phyloP scores from a whole-genome alignment of 148 eudicot genomes.

The Fagopyrum tataricum region DNA sequence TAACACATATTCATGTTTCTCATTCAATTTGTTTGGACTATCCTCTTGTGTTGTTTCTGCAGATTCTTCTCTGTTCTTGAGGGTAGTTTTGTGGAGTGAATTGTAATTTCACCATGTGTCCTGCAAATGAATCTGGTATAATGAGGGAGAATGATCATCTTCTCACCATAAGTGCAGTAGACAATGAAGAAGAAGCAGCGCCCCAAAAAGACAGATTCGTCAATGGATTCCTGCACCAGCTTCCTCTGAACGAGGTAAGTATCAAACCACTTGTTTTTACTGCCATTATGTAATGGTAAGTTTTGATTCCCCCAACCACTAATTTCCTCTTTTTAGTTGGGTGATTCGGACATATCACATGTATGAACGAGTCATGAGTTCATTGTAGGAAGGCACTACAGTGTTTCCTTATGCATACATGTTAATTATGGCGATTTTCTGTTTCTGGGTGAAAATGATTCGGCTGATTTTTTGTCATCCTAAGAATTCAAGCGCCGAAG shows the following conservation, averaged over 20 bases:
- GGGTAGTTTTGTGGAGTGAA: no score
- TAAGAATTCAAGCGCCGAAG: not conserved
- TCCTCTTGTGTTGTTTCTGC: not conserved
- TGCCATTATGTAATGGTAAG: not conserved
- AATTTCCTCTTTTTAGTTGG: not conserved
- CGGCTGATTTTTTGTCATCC: not conserved
- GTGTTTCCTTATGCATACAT: not conserved
- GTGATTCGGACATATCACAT: not conserved
- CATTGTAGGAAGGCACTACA: not conserved
- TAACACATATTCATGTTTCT: not conserved
- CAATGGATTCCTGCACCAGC: conserved; percentile 21
- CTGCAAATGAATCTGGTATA: conserved; percentile 22
- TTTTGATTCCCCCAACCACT: not conserved
- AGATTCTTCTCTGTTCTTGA: not conserved
- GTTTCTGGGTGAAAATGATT: not conserved
- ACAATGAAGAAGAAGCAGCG: conserved; percentile 16
- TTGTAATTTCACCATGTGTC: conserved; percentile 16
- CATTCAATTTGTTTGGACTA: not conserved
- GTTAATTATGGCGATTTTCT: not conserved
- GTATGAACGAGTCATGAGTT: not conserved
- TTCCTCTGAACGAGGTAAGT: conserved; percentile 33
- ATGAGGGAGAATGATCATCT: conserved; percentile 15
- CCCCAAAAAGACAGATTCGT: conserved; percentile 11
- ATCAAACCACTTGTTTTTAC: not conserved
- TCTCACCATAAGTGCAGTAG: conserved; percentile 11